Percentiles rank a stretch among this genome's conserved stretches.
These are phyloP conservation scores for Holtermanniella nyarrowii DNA, from an alignment of 768 basidiomycete species.

Conservation along the genomic window DNA sequence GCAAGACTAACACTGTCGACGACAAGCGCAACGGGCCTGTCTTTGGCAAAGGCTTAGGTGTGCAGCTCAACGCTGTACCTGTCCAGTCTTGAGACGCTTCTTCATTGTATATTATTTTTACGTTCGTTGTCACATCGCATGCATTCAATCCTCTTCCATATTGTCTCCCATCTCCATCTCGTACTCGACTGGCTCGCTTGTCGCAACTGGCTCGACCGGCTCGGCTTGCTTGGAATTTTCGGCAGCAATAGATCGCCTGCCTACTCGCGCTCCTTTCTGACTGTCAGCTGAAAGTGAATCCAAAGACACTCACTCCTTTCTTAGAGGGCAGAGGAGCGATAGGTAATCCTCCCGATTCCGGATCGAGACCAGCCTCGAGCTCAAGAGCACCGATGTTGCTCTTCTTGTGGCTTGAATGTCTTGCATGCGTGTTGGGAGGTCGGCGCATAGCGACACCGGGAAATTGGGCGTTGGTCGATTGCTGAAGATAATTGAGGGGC, in stretches of 20 bases:
- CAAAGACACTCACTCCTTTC: no score
- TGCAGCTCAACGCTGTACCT: neutral
- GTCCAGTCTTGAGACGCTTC: neutral
- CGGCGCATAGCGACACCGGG: conserved; percentile 31
- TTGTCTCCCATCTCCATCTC: no score
- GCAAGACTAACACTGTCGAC: neutral
- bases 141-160: conserved; percentile 10
- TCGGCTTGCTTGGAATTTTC: no score
- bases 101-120: neutral
- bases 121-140: neutral
- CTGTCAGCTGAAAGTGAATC: no score
- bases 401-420: no score
- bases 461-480: conserved; percentile 32
- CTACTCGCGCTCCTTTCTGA: no score
- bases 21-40: neutral
- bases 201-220: neutral
- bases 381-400: no score
- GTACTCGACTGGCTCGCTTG: neutral
- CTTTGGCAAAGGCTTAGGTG: neutral
- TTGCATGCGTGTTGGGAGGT: conserved; percentile 28
- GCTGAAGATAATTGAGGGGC: neutral
- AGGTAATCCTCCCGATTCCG: no score
- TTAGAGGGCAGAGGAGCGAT: no score
- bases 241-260: no score
- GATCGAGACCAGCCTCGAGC: no score